Base-by-base conservation (phyloP, 2,329 filamentous ascomycete species). In the Fusarium pseudograminearum region DNA sequence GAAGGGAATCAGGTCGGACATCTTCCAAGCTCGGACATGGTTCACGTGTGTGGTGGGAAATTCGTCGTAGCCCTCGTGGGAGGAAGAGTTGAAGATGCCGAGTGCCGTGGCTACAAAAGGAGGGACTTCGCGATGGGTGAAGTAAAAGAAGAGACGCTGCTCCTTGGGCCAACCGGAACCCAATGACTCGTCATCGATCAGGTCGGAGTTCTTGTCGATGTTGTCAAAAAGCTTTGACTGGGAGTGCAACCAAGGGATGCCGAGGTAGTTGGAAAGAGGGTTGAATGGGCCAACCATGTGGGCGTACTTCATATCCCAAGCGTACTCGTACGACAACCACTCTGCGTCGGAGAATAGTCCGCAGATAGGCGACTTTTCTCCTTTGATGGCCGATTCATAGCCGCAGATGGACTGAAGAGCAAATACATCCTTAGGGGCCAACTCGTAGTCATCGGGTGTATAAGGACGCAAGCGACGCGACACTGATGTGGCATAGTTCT, bases 301-400 rank as follows among this genome's bases (percentile, higher is more conserved):
- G 7, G 71, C 69, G 34, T 73, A 73, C 53, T 71, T 73, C 71
- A 73, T 72, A 20, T 73, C 71, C 71, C 71, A 73, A 3, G 71
- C 71, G 20, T 73, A 73, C 30, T 73, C 71, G 20, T 72, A 73
- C 0, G 71, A 73, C 2, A 73, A 48, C 71, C 71, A 73, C 36
- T 73, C 71, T 0, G 71, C 56, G 7, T 73, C 71, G 1, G 71
- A 72, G 33, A 73, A 73, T 0, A 73, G 5, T 24, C 38, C 55
- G 4, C 71, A 73, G 2, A 73, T 60, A 0, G 58, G 58, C 1
- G 71, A 73, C 18, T 65, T 67, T 20, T 64, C 50, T 34, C 71
- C 71, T 11, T 24, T 38, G 26, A 73, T 72, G 2, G 63, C 71
- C 0, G 71, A 73, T 22, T 73, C 71, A 12, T 73, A 73, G 18